Percentiles rank a stretch among this genome's conserved stretches.
phyloP scores from a whole-genome alignment of 192 early-diverging fungal species.

The Phycomyces blakesleeanus region DNA sequence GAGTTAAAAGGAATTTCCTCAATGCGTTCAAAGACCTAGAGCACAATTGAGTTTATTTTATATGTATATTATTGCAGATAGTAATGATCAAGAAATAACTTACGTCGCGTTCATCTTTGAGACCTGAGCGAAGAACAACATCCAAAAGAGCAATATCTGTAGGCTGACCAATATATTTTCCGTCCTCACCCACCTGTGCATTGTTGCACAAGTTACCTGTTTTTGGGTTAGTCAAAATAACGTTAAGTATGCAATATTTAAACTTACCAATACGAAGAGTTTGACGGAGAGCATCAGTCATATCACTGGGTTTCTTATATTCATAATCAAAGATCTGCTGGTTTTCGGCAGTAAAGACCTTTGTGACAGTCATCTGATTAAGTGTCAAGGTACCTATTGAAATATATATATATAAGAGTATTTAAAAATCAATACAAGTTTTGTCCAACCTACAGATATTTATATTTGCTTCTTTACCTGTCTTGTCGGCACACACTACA shows the following conservation, averaged over 20 bases:
- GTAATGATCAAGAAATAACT: neutral
- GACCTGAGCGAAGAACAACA: slow-evolving; percentile 47
- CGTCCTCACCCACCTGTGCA: slow-evolving; percentile 67
- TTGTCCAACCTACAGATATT: neutral
- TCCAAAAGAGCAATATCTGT: slow-evolving; percentile 93
- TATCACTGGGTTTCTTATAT: slow-evolving; percentile 33
- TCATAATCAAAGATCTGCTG: slow-evolving; percentile 49
- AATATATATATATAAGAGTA: slow-evolving; percentile 14
- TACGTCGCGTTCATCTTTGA: slow-evolving; percentile 75
- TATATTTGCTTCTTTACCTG: slow-evolving; percentile 42
- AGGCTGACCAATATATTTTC: slow-evolving; percentile 81
- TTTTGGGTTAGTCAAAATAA: neutral
- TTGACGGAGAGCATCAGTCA: slow-evolving; percentile 38
- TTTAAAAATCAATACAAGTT: neutral
- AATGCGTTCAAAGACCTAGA: slow-evolving; percentile 51
- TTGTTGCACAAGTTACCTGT: slow-evolving; percentile 91
- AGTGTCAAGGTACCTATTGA: slow-evolving; percentile 78
- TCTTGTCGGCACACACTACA: slow-evolving; percentile 96
- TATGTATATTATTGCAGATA: too few species aligned
- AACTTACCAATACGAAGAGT: slow-evolving; percentile 51
- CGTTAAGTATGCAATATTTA: neutral
- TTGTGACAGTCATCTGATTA: slow-evolving; percentile 93
- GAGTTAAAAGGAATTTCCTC: slow-evolving; percentile 87
- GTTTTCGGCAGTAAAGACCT: slow-evolving; percentile 65
- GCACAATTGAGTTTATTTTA: neutral